Conservation (phyloP, 2,329 filamentous ascomycete species). For the Botrytis fabae region DNA sequence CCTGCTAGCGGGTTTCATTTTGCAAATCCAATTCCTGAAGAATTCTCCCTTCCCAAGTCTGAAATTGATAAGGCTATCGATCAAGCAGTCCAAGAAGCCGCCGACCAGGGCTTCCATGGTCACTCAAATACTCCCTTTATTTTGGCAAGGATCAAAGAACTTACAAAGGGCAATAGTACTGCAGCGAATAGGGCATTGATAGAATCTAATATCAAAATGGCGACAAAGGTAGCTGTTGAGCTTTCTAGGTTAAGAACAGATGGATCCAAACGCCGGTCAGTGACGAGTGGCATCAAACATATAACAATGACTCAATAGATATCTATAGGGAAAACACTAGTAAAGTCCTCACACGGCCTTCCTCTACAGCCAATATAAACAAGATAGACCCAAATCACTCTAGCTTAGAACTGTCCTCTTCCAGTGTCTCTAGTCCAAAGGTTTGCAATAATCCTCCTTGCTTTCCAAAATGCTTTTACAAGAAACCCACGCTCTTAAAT, state of each 20-base stretch:
- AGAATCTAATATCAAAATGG: constrained; percentile 64
- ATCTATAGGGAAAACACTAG: constrained; percentile 1
- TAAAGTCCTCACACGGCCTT: neutral
- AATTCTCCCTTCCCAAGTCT: constrained; percentile 58
- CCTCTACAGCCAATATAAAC: neutral
- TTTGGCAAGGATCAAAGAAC: constrained; percentile 65
- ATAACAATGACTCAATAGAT: constrained; percentile 9
- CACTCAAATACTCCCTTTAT: constrained; percentile 71
- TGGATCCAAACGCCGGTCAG: neutral
- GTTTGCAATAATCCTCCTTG: constrained; percentile 7
- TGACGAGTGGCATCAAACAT: neutral
- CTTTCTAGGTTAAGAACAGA: constrained; percentile 24
- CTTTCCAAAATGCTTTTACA: neutral
- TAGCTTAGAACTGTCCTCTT: neutral
- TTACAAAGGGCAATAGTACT: constrained; percentile 63
- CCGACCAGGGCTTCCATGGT: constrained; percentile 56
- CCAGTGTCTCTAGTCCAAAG: neutral
- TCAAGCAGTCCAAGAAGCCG: constrained; percentile 55
- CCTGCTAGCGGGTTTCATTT: constrained; percentile 72
- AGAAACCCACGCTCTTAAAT: neutral
- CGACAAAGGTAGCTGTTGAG: constrained; percentile 64
- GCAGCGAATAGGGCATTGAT: constrained; percentile 65
- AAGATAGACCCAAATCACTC: neutral
- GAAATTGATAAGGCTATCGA: constrained; percentile 59
- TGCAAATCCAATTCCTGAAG: constrained; percentile 73